phyloP scores from a whole-genome alignment of 768 basidiomycete genomes.

The Punctularia strigosozonata region DNA sequence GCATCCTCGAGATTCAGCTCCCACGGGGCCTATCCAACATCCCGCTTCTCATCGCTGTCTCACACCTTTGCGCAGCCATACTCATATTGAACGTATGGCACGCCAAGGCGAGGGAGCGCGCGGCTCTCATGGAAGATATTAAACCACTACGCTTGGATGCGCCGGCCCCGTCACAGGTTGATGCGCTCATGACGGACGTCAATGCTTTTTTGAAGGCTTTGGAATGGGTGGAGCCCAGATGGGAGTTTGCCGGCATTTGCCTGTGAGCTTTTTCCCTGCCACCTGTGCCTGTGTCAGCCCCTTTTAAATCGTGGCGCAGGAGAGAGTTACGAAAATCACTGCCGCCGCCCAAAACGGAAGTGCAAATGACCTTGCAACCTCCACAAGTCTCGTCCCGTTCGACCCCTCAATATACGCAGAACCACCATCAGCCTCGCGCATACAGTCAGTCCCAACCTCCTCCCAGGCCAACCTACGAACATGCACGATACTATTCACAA shows the following conservation, averaged over 20 bases:
- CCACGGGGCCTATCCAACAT: conserved; percentile 30
- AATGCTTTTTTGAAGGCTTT: conserved; percentile 7
- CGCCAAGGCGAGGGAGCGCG: conserved; percentile 1
- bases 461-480: no score
- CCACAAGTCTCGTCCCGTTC: no score
- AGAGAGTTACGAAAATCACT: not conserved
- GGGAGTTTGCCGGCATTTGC: not conserved
- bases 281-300: not conserved
- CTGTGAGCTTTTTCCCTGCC: not conserved
- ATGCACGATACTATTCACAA: no score
- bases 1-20: conserved; percentile 44
- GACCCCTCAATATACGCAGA: no score
- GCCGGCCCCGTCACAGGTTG: conserved; percentile 9
- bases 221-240: not conserved
- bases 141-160: no score
- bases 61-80: conserved; percentile 39
- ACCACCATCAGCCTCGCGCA: no score
- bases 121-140: not conserved
- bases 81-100: conserved; percentile 47
- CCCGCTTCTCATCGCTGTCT: conserved; percentile 29
- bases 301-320: not conserved
- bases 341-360: no score
- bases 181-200: conserved; percentile 14
- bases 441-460: no score
- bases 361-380: no score